phyloP scores from a whole-genome alignment of 371 early-diverging fungal genomes.

The Mucor saturninus region DNA sequence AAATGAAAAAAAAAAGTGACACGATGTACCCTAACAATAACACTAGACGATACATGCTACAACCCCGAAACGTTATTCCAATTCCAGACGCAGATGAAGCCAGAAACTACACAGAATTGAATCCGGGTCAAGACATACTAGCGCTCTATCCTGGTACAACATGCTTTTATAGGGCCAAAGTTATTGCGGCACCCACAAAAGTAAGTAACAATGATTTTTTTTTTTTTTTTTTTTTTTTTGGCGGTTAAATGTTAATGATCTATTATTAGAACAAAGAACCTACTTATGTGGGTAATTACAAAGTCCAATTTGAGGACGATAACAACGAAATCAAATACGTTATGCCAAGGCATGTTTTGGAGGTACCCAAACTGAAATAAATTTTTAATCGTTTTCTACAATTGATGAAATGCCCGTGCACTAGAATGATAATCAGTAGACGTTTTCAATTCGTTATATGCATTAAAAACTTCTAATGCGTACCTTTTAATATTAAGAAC shows the following conservation, averaged over 20 bases:
- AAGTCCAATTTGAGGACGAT: constrained; percentile 73
- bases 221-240: too few species aligned
- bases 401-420: too few species aligned
- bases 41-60: constrained; percentile 63
- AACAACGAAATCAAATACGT: constrained; percentile 59
- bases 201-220: constrained; percentile 32
- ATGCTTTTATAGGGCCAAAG: constrained; percentile 84
- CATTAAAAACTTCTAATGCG: too few species aligned
- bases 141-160: constrained; percentile 88
- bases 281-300: constrained; percentile 44
- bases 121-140: constrained; percentile 70
- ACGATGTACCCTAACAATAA: not conserved
- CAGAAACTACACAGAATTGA: constrained; percentile 55
- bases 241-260: not conserved
- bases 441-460: too few species aligned
- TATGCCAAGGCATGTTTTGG: constrained; percentile 57
- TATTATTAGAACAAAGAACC: constrained; percentile 46
- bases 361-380: constrained; percentile 63
- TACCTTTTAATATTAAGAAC: too few species aligned
- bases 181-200: constrained; percentile 73
- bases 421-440: too few species aligned
- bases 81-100: constrained; percentile 59
- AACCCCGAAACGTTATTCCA: constrained; percentile 66
- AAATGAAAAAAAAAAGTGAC: constrained; percentile 6
- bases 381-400: not conserved